These are phyloP conservation scores for Cladosporium austrohemisphaericum DNA, from an alignment of 2,329 filamentous ascomycete species.

Conservation along the genomic window DNA sequence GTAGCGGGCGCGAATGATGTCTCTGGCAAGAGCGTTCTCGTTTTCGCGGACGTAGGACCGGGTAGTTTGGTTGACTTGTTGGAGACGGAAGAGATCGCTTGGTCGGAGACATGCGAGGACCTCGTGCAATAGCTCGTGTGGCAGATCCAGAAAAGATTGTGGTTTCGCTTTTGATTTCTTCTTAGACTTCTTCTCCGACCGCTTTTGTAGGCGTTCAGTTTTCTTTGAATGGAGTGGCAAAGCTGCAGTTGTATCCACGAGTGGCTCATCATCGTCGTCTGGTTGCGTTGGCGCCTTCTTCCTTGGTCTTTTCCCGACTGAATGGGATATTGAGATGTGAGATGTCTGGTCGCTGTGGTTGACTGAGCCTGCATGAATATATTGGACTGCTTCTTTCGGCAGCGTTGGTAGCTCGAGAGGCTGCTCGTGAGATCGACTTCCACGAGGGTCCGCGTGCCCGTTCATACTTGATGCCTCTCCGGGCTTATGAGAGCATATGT, in stretches of 20 bases:
- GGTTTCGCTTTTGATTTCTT: slow-evolving; percentile 33
- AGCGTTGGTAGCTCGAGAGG: no score
- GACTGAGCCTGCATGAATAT: neutral
- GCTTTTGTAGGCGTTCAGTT: slow-evolving; percentile 47
- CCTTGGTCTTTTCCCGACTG: neutral
- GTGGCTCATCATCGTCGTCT: slow-evolving; percentile 40
- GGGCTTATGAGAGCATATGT: no score
- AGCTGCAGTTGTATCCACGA: slow-evolving; percentile 49
- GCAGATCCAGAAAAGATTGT: slow-evolving; percentile 45
- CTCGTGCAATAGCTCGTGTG: slow-evolving; percentile 51
- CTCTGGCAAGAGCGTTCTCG: slow-evolving; percentile 41
- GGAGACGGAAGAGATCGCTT: slow-evolving; percentile 49
- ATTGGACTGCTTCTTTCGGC: no score
- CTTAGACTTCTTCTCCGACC: slow-evolving; percentile 40
- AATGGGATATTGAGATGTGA: neutral
- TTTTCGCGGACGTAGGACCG: slow-evolving; percentile 44
- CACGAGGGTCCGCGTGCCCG: no score
- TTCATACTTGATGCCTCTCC: no score
- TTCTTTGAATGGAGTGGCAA: slow-evolving; percentile 52
- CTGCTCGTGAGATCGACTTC: no score
- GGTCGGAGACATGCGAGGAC: slow-evolving; percentile 48
- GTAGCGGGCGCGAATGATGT: slow-evolving; percentile 49
- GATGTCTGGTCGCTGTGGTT: neutral
- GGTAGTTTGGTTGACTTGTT: slow-evolving; percentile 42
- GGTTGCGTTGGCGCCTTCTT: neutral